Conservation (phyloP, 345 rosid genomes). For the Eutrema japonicum region DNA sequence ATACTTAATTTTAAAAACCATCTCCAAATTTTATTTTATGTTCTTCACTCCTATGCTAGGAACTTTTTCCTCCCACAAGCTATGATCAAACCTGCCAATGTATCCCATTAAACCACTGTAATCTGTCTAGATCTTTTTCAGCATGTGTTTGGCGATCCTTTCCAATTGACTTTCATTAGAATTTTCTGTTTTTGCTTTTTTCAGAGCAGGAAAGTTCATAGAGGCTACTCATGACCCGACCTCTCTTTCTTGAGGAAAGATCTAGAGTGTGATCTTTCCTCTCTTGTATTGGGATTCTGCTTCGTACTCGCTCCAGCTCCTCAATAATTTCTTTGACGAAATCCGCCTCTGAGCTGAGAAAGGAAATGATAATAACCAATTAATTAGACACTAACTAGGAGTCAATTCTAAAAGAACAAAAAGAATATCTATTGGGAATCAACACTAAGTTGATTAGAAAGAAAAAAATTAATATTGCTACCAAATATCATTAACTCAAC, state of each 20-base stretch:
- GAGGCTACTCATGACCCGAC: neutral
- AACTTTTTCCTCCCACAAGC: neutral
- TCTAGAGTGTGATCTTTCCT: neutral
- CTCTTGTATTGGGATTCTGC: neutral
- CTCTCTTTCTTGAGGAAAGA: too few relatives aligned
- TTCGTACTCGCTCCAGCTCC: neutral
- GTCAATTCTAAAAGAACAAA: too few relatives aligned
- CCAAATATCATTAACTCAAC: too few relatives aligned
- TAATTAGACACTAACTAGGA: too few relatives aligned
- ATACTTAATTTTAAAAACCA: neutral
- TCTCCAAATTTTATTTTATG: neutral
- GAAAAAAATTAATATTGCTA: too few relatives aligned
- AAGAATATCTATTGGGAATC: too few relatives aligned
- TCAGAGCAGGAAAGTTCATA: neutral
- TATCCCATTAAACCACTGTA: neutral
- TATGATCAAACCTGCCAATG: neutral
- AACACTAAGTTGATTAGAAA: too few relatives aligned
- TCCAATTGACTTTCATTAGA: neutral
- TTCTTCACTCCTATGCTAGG: neutral
- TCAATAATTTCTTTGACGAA: conserved; percentile 12
- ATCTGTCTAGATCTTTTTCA: neutral
- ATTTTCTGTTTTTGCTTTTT: neutral
- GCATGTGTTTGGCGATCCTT: neutral
- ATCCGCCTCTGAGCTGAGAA: conserved; percentile 9
- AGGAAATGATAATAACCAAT: neutral